Evolutionary conservation across 305 asterid genomes (phyloP).

Genomic region (Fraxinus baroniana): DNA sequence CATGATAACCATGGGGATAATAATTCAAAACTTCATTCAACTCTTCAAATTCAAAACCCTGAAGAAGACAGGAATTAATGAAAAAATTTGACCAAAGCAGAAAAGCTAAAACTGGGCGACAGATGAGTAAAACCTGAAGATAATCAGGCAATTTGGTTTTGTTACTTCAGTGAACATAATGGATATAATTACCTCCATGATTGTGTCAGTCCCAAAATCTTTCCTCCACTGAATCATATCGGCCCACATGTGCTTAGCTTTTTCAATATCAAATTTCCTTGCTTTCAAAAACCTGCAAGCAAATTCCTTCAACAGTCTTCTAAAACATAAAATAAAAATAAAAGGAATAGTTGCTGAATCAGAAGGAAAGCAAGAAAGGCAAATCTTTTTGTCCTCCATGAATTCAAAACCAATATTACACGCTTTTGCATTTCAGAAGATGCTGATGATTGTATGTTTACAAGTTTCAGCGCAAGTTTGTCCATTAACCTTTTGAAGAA

Average conservation of each 20-base stretch:
- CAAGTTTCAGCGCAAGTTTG: not conserved
- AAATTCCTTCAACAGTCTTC: constrained; percentile 5
- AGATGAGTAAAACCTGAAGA: not conserved
- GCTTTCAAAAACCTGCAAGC: constrained; percentile 86
- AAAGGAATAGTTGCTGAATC: constrained; percentile 18
- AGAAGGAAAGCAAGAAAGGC: constrained; percentile 17
- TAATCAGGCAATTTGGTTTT: not conserved
- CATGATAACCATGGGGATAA: constrained; percentile 98
- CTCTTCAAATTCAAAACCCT: constrained; percentile 91
- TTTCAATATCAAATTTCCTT: constrained; percentile 84
- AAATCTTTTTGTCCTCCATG: not conserved
- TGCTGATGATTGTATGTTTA: not conserved
- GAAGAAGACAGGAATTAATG: constrained; percentile 4
- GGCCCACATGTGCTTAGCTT: constrained; percentile 93
- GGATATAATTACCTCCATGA: constrained; percentile 53
- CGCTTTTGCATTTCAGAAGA: not conserved
- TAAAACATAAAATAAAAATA: constrained; percentile 1
- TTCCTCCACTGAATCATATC: constrained; percentile 99
- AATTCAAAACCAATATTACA: not conserved
- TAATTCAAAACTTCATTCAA: constrained; percentile 73
- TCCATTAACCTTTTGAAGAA: not conserved
- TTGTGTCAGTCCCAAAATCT: constrained; percentile 81
- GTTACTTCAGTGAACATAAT: not conserved
- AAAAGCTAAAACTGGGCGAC: not conserved
- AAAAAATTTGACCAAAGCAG: not conserved